These are phyloP conservation scores for Suillus subaureus DNA, from an alignment of 768 basidiomycete species.

Conservation along the genomic window DNA sequence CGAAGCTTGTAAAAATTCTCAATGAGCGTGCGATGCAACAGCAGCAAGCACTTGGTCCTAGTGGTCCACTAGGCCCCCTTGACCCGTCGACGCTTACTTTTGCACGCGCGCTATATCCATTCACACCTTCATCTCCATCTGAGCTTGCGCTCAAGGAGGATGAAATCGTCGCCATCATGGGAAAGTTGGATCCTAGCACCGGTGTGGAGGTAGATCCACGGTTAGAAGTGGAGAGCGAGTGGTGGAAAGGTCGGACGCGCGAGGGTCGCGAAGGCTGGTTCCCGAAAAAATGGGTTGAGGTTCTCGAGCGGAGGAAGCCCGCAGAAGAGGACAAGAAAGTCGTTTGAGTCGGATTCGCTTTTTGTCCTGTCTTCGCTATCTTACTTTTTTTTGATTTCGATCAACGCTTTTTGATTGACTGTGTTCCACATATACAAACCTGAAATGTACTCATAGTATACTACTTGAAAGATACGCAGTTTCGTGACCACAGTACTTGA, in stretches of 20 bases:
- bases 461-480: background rate
- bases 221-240: slow-evolving; percentile 65
- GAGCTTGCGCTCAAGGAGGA: slow-evolving; percentile 85
- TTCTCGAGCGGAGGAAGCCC: slow-evolving; percentile 51
- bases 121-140: slow-evolving; percentile 69
- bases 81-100: slow-evolving; percentile 85
- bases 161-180: slow-evolving; percentile 92
- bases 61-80: slow-evolving; percentile 48
- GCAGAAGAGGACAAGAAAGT: slow-evolving; percentile 43
- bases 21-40: slow-evolving; percentile 60
- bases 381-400: slow-evolving; percentile 1
- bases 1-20: slow-evolving; percentile 80
- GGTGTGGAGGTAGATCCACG: slow-evolving; percentile 71
- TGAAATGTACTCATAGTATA: background rate
- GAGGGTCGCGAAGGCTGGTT: slow-evolving; percentile 96
- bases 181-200: slow-evolving; percentile 70
- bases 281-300: slow-evolving; percentile 85
- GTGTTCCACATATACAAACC: background rate
- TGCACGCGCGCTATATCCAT: slow-evolving; percentile 79
- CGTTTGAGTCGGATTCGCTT: slow-evolving; percentile 26
- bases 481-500: too few species aligned
- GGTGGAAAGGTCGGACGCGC: slow-evolving; percentile 94
- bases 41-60: slow-evolving; percentile 38
- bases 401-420: background rate
- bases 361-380: too few species aligned